Percentiles rank a stretch among this genome's conserved stretches.
phyloP scores from a whole-genome alignment of 2,329 filamentous ascomycete genomes.

The Aspergillus ochraceus region DNA sequence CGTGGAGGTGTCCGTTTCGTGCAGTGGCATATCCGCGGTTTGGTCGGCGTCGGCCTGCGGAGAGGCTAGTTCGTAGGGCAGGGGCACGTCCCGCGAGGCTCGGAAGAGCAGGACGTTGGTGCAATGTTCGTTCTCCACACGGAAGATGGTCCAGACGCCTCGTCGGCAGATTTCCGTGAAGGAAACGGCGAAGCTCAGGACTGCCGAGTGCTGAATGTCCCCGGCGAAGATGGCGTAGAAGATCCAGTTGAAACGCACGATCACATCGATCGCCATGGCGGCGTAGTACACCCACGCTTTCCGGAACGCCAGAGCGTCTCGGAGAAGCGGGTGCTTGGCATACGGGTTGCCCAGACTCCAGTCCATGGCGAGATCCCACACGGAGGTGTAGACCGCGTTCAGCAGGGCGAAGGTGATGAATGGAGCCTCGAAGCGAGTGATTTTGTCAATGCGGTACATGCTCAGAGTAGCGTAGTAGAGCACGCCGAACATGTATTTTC shows the following conservation, averaged over 20 bases:
- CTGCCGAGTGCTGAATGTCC: slow-evolving; percentile 77
- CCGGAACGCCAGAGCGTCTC: slow-evolving; percentile 78
- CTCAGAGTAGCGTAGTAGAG: slow-evolving; percentile 75
- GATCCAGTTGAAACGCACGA: slow-evolving; percentile 91
- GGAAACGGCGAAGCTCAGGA: slow-evolving; percentile 76
- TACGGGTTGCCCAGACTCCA: slow-evolving; percentile 85
- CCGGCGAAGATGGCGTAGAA: slow-evolving; percentile 84
- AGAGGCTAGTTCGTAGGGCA: slow-evolving; percentile 67
- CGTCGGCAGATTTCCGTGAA: slow-evolving; percentile 79
- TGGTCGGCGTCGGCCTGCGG: slow-evolving; percentile 16
- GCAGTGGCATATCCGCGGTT: slow-evolving; percentile 25
- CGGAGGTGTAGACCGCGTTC: slow-evolving; percentile 78
- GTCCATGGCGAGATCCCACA: slow-evolving; percentile 97
- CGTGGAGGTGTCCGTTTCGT: slow-evolving; percentile 24
- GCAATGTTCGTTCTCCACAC: slow-evolving; percentile 97
- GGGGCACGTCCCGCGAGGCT: slow-evolving; percentile 79
- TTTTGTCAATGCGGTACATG: slow-evolving; percentile 74
- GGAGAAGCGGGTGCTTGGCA: slow-evolving; percentile 66
- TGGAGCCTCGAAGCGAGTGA: slow-evolving; percentile 58
- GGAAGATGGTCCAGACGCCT: slow-evolving; percentile 88
- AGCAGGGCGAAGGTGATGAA: slow-evolving; percentile 80
- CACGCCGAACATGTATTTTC: slow-evolving; percentile 87
- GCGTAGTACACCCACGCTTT: slow-evolving; percentile 78
- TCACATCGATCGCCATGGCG: slow-evolving; percentile 78
- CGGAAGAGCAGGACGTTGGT: slow-evolving; percentile 88